Conservation (phyloP, 2,329 filamentous ascomycete species). For the Xylaria multiplex region DNA sequence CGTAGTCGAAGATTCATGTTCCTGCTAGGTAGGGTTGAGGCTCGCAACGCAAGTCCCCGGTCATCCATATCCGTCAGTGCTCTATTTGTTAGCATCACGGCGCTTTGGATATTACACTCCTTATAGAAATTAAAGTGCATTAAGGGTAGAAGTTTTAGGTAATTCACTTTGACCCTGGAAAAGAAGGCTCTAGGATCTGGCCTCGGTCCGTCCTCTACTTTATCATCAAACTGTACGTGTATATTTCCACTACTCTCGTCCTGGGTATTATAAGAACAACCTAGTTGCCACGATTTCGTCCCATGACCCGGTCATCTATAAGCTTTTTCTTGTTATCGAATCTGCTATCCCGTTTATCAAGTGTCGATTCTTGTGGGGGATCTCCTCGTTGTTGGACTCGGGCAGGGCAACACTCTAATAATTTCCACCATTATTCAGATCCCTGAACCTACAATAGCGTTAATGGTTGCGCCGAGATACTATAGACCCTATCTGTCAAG, state of each 20-base stretch:
- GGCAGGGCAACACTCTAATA: slow-evolving; percentile 15
- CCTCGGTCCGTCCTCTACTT: slow-evolving; percentile 10
- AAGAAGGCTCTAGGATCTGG: slow-evolving; percentile 4
- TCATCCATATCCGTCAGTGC: slow-evolving; percentile 17
- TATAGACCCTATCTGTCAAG: slow-evolving; percentile 23
- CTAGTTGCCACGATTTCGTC: slow-evolving; percentile 1
- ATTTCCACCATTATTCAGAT: slow-evolving; percentile 12
- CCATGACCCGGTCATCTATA: slow-evolving; percentile 9
- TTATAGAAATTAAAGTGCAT: slow-evolving; percentile 26
- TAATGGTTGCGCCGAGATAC: slow-evolving; percentile 29
- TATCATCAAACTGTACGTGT: slow-evolving; percentile 11
- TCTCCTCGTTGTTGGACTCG: slow-evolving; percentile 15
- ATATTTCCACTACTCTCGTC: slow-evolving; percentile 7
- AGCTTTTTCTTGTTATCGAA: slow-evolving; percentile 2
- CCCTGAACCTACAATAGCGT: slow-evolving; percentile 27
- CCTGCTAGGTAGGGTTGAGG: slow-evolving; percentile 20
- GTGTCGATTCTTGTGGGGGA: slow-evolving; percentile 20
- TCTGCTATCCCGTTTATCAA: slow-evolving; percentile 14
- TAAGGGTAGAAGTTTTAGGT: slow-evolving; percentile 17
- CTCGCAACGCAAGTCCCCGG: slow-evolving; percentile 18
- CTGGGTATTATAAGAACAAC: slow-evolving; percentile 4
- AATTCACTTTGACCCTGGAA: slow-evolving; percentile 5
- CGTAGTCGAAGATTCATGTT: slow-evolving; percentile 23
- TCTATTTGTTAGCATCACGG: slow-evolving; percentile 24
- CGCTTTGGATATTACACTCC: slow-evolving; percentile 25